phyloP scores from a whole-genome alignment of 1,284 basidiomycete species.

The Meripilus lineatus region DNA sequence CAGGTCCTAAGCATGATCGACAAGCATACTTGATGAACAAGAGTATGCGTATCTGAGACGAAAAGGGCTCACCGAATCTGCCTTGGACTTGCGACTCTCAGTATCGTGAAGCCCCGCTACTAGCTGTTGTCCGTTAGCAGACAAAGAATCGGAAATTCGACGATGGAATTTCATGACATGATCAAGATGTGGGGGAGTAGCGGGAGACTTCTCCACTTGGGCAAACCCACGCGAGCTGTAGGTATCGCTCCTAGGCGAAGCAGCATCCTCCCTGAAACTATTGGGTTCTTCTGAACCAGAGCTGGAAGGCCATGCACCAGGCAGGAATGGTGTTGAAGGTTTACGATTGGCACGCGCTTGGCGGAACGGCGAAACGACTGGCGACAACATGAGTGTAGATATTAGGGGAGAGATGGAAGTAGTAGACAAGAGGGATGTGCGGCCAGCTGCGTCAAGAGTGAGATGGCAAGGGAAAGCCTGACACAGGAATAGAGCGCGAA shows the following conservation, averaged over 20 bases:
- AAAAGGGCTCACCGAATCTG: no score
- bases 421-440: background rate
- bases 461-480: slow-evolving; percentile 11
- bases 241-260: background rate
- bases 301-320: slow-evolving; percentile 27
- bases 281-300: slow-evolving; percentile 10
- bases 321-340: slow-evolving; percentile 21
- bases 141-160: slow-evolving; percentile 23
- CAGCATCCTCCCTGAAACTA: slow-evolving; percentile 7
- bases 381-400: no score
- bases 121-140: no score
- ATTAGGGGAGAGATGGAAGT: slow-evolving; percentile 10
- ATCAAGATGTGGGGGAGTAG: slow-evolving; percentile 22
- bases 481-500: background rate
- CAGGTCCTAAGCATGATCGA: no score
- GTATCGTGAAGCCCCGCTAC: no score
- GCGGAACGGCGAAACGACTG: slow-evolving; percentile 13
- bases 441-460: no score
- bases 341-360: slow-evolving; percentile 15
- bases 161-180: slow-evolving; percentile 27
- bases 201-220: background rate
- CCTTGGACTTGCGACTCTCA: no score
- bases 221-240: no score
- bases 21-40: no score
- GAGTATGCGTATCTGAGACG: no score